Percentiles rank a stretch among this genome's conserved stretches.
Evolutionary conservation across 2,329 filamentous ascomycete species (phyloP).

Genomic region (Capronia epimyces): DNA sequence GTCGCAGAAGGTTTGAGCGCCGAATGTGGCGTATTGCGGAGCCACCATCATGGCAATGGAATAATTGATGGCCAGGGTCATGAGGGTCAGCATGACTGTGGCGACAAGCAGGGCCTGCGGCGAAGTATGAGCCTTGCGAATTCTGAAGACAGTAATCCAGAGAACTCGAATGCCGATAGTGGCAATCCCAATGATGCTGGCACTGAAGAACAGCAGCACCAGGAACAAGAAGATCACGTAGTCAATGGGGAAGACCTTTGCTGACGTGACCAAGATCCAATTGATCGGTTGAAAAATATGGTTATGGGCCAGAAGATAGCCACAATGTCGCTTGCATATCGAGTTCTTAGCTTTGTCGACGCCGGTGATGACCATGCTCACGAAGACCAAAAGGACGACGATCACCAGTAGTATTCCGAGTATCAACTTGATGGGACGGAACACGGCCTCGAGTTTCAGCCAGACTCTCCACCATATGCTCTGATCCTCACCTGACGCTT

Average conservation of each 20-base stretch:
- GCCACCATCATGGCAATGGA: constrained; percentile 88
- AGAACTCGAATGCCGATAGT: constrained; percentile 89
- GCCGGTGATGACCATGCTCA: constrained; percentile 89
- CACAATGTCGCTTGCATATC: constrained; percentile 81
- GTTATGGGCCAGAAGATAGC: constrained; percentile 81
- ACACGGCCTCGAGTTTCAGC: constrained; percentile 73
- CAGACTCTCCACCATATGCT: constrained; percentile 60
- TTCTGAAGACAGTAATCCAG: constrained; percentile 89
- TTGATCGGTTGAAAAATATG: constrained; percentile 95
- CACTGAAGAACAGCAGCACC: constrained; percentile 79
- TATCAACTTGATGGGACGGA: constrained; percentile 82
- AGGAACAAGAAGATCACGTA: constrained; percentile 83
- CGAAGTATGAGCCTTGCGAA: constrained; percentile 79
- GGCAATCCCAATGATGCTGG: constrained; percentile 79
- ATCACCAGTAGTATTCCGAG: constrained; percentile 73
- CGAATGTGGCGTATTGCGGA: constrained; percentile 90
- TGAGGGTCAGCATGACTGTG: constrained; percentile 83
- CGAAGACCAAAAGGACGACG: constrained; percentile 70
- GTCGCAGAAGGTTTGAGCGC: constrained; percentile 89
- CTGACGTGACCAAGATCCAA: constrained; percentile 75
- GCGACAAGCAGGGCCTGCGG: constrained; percentile 88
- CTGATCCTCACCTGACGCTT: constrained; percentile 63
- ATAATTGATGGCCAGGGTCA: constrained; percentile 88
- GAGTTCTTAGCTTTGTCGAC: constrained; percentile 98
- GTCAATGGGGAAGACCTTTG: constrained; percentile 82